phyloP scores from a whole-genome alignment of 257 asterid genomes.

The Przewalskia tangutica region DNA sequence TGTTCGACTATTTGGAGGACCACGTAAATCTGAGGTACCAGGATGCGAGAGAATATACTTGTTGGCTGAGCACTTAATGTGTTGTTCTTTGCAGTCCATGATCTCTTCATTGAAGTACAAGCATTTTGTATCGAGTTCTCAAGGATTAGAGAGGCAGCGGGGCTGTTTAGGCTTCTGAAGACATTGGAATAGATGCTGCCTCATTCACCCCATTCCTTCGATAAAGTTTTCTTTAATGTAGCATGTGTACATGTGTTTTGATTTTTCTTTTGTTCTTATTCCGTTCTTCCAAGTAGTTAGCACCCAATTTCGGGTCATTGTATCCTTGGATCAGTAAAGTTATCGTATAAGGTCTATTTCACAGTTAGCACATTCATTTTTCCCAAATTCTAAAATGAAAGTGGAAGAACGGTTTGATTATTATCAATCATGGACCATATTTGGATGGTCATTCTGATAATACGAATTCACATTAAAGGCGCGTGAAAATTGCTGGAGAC shows the following conservation, averaged over 20 bases:
- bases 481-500: background rate
- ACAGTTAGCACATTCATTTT: background rate
- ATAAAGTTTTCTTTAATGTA: background rate
- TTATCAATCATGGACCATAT: background rate
- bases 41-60: background rate
- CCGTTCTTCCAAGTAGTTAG: constrained; percentile 1
- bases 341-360: background rate
- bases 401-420: background rate
- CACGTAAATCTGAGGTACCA: background rate
- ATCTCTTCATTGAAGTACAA: constrained; percentile 90
- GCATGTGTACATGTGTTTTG: constrained; percentile 7
- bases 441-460: background rate
- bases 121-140: constrained; percentile 98
- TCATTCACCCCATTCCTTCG: background rate
- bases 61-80: background rate
- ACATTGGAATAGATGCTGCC: constrained; percentile 45
- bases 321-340: background rate
- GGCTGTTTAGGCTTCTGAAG: constrained; percentile 78
- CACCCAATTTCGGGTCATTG: constrained; percentile 10
- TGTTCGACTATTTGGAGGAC: background rate
- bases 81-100: constrained; percentile 57
- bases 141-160: constrained; percentile 90
- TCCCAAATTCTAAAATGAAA: background rate
- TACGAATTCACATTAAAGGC: background rate
- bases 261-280: background rate